A percentile compares a stretch with the other conserved stretches of the same genome.
Evolutionary conservation across 371 early-diverging fungal genomes (phyloP).

Genomic region (Basidiobolus meristosporus): DNA sequence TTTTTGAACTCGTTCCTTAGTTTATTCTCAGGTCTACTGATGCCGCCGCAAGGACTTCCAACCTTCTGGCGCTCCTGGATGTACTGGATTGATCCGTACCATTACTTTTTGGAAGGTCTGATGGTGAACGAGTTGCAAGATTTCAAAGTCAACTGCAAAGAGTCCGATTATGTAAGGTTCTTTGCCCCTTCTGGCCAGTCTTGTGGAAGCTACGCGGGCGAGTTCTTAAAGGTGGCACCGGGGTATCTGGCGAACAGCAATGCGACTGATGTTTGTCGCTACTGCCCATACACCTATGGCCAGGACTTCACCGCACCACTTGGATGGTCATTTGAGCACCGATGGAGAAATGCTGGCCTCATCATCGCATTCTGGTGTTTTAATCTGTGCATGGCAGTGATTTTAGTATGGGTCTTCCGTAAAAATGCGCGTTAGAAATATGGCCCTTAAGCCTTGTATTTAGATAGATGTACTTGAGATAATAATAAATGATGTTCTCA

Average conservation of each 20-base stretch:
- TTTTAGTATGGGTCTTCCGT: too few species aligned
- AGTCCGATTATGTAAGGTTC: conserved; percentile 20
- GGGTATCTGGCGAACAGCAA: conserved; percentile 32
- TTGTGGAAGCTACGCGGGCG: conserved; percentile 34
- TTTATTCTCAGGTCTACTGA: conserved; percentile 54
- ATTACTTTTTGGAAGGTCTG: conserved; percentile 29
- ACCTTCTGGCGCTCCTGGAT: conserved; percentile 58
- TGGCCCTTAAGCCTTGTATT: too few species aligned
- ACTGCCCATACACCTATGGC: conserved; percentile 36
- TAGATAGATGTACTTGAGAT: too few species aligned
- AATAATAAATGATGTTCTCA: too few species aligned
- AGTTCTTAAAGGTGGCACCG: conserved; percentile 21
- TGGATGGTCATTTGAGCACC: conserved; percentile 36
- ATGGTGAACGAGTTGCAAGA: conserved; percentile 44
- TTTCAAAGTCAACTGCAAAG: conserved; percentile 24
- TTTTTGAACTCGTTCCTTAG: conserved; percentile 48
- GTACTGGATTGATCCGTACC: conserved; percentile 57
- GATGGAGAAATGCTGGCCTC: conserved; percentile 56
- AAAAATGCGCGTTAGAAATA: too few species aligned
- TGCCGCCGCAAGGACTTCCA: conserved; percentile 40
- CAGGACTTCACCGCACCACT: conserved; percentile 30
- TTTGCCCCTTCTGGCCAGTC: conserved; percentile 32
- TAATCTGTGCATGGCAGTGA: too few species aligned
- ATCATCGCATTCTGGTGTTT: background rate
- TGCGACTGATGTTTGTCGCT: conserved; percentile 33